These are phyloP conservation scores for Vitis riparia DNA, from an alignment of 164 flowering plant species.

Conservation along the genomic window DNA sequence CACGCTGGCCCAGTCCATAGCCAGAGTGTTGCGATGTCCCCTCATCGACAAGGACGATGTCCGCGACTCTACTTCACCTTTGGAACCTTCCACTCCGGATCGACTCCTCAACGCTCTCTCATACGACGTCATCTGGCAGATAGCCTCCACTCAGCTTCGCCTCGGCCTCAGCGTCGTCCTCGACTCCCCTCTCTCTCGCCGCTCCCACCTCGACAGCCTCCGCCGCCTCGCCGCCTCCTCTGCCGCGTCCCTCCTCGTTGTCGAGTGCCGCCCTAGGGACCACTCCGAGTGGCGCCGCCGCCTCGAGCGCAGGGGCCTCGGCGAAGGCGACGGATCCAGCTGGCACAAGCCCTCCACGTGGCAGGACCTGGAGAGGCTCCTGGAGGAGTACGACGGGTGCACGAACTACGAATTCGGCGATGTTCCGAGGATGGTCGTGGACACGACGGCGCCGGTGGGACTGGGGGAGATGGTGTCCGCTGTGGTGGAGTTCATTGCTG, in stretches of 20 bases:
- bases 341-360: conserved; percentile 85
- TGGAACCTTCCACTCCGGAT: conserved; percentile 15
- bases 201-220: conserved; percentile 46
- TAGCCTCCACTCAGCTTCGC: conserved; percentile 59
- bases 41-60: conserved; percentile 82
- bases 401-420: conserved; percentile 62
- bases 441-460: conserved; percentile 43
- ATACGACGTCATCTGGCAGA: conserved; percentile 54
- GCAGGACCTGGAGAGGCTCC: conserved; percentile 54
- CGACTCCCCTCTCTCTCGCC: conserved; percentile 75
- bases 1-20: conserved; percentile 56
- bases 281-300: conserved; percentile 65
- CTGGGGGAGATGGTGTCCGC: conserved; percentile 32
- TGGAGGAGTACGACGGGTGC: conserved; percentile 63
- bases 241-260: conserved; percentile 41
- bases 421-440: conserved; percentile 56
- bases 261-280: conserved; percentile 65
- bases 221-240: conserved; percentile 24
- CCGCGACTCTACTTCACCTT: conserved; percentile 43
- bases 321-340: conserved; percentile 17
- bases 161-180: conserved; percentile 65
- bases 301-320: conserved; percentile 35
- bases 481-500: conserved; percentile 23
- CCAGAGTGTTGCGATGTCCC: conserved; percentile 52
- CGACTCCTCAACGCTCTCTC: conserved; percentile 60